A percentile compares a stretch with the other conserved stretches of the same genome.
Conservation (phyloP, 192 early-diverging fungal species). For the Linnemannia exigua region DNA sequence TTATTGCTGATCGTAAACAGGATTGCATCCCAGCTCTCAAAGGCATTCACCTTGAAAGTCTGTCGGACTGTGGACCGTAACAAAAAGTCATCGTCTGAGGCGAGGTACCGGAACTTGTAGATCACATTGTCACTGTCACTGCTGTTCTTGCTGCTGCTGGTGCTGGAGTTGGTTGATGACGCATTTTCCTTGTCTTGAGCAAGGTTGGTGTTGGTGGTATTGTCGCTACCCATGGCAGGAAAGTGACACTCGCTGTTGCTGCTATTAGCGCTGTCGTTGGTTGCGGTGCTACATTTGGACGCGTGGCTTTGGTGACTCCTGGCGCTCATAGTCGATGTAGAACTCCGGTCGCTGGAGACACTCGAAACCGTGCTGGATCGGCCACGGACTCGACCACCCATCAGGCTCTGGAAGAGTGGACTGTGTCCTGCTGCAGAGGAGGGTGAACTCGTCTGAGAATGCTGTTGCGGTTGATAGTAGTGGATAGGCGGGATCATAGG, state of each 20-base stretch:
- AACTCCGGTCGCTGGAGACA: neutral
- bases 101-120: conserved; percentile 69
- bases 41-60: conserved; percentile 73
- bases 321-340: neutral
- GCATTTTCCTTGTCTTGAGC: neutral
- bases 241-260: neutral
- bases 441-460: neutral
- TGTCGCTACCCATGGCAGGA: neutral
- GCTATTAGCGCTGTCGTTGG: neutral
- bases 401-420: conserved; percentile 36
- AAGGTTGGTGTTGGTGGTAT: neutral
- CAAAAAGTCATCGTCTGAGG: conserved; percentile 80
- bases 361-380: conserved; percentile 28
- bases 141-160: neutral
- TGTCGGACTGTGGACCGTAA: conserved; percentile 71
- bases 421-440: conserved; percentile 18
- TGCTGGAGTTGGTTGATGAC: neutral
- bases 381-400: conserved; percentile 16
- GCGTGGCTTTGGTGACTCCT: conserved; percentile 6
- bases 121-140: neutral
- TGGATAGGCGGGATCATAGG: neutral
- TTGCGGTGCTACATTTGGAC: conserved; percentile 1
- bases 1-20: conserved; percentile 70
- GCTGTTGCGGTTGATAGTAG: too few species aligned
- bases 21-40: conserved; percentile 74